Conservation (phyloP, 371 early-diverging fungal species). For the Mucor ambiguus region DNA sequence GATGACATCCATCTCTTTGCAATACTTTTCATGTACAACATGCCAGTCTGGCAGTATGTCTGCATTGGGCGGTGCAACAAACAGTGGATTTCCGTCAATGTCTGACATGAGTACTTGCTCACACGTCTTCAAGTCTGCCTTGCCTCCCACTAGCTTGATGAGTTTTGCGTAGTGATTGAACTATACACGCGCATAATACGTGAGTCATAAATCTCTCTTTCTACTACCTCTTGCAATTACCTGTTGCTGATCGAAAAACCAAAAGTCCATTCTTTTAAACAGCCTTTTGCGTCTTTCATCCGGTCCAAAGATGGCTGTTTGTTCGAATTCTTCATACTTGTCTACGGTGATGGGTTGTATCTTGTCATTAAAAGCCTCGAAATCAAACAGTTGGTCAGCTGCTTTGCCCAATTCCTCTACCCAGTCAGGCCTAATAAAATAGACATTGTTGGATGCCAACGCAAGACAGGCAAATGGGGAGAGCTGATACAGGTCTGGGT, state of each 20-base stretch:
- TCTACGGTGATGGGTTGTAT: constrained; percentile 1
- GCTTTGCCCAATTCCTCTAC: background rate
- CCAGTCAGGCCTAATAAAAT: background rate
- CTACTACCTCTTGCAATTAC: background rate
- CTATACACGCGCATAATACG: background rate
- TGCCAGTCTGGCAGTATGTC: background rate
- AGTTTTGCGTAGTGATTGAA: background rate
- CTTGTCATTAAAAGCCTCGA: background rate
- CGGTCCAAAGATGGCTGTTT: background rate
- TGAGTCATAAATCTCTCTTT: no score
- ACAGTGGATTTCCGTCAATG: background rate
- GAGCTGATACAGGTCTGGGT: background rate
- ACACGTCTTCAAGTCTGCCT: background rate
- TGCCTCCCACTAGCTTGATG: background rate
- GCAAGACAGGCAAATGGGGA: background rate
- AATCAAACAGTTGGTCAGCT: background rate
- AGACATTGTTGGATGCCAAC: background rate
- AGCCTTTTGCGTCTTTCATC: constrained; percentile 2
- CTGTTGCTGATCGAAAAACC: constrained; percentile 13
- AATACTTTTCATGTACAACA: background rate
- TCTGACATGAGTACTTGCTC: background rate
- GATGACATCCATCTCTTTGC: background rate
- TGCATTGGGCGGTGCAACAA: background rate
- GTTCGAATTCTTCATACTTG: background rate
- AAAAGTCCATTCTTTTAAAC: constrained; percentile 10